Conservation (phyloP, 2,329 filamentous ascomycete species). For the Fusarium agapanthi region DNA sequence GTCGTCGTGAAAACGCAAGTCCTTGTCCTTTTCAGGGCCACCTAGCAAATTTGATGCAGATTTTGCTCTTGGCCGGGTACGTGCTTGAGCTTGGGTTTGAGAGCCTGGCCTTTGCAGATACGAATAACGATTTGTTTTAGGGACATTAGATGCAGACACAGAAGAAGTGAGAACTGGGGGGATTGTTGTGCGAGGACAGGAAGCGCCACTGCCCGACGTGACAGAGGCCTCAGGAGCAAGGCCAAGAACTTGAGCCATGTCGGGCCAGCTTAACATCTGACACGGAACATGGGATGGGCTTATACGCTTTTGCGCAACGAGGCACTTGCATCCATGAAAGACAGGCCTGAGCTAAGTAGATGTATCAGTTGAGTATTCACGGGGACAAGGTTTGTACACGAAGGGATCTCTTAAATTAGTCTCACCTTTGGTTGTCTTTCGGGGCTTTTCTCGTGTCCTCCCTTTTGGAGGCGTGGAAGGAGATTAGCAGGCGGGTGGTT, state of each 20-base stretch:
- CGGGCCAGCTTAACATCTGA: conserved; percentile 28
- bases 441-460: conserved; percentile 23
- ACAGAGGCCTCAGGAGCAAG: conserved; percentile 33
- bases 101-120: background rate
- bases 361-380: background rate
- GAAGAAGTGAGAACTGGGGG: conserved; percentile 16
- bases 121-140: conserved; percentile 3
- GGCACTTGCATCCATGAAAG: conserved; percentile 38
- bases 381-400: background rate
- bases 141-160: background rate
- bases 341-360: conserved; percentile 29
- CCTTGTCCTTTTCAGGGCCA: conserved; percentile 15
- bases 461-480: background rate
- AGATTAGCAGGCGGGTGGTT: conserved; percentile 5
- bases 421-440: conserved; percentile 22
- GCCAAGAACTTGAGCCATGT: conserved; percentile 37
- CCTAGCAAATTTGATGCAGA: conserved; percentile 38
- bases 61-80: conserved; percentile 34
- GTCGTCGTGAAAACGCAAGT: conserved; percentile 35
- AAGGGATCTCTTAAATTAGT: background rate
- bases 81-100: conserved; percentile 9
- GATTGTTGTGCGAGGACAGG: conserved; percentile 29
- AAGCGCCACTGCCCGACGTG: conserved; percentile 33
- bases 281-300: conserved; percentile 8
- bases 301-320: conserved; percentile 31